A percentile compares a stretch with the other conserved stretches of the same genome.
These are phyloP conservation scores for Corymbia calophylla DNA, from an alignment of 441 rosid species.

Conservation along the genomic window DNA sequence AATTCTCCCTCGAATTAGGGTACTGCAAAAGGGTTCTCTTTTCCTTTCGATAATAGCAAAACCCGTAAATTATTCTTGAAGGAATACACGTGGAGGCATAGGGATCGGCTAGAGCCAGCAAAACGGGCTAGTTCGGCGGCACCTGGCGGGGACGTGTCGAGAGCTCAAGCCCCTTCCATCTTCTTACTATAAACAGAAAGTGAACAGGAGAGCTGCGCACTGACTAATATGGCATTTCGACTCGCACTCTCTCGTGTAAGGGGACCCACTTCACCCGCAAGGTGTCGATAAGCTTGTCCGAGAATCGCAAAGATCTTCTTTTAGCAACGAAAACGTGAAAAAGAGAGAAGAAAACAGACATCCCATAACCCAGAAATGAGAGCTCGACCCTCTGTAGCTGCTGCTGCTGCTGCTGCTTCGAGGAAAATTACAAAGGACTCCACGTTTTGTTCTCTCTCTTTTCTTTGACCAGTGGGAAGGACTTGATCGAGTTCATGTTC, in stretches of 20 bases:
- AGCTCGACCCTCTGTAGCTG: not conserved
- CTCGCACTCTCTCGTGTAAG: not conserved
- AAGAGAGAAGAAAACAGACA: not conserved
- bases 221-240: not conserved
- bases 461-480: not conserved
- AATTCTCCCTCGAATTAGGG: not conserved
- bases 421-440: not conserved
- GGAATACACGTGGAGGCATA: not conserved
- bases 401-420: not conserved
- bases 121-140: not conserved
- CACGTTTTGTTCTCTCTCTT: not conserved
- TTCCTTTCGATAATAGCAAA: not conserved
- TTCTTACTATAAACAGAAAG: not conserved
- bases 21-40: not conserved
- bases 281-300: not conserved
- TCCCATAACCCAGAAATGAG: not conserved
- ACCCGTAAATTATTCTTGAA: not conserved
- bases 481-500: not conserved
- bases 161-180: not conserved
- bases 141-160: not conserved
- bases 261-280: not conserved
- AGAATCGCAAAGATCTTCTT: not conserved
- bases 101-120: not conserved
- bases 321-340: not conserved
- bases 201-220: not conserved